Base-by-base conservation (phyloP, 2,329 filamentous ascomycete species). In the Fusarium pseudoanthophilum region DNA sequence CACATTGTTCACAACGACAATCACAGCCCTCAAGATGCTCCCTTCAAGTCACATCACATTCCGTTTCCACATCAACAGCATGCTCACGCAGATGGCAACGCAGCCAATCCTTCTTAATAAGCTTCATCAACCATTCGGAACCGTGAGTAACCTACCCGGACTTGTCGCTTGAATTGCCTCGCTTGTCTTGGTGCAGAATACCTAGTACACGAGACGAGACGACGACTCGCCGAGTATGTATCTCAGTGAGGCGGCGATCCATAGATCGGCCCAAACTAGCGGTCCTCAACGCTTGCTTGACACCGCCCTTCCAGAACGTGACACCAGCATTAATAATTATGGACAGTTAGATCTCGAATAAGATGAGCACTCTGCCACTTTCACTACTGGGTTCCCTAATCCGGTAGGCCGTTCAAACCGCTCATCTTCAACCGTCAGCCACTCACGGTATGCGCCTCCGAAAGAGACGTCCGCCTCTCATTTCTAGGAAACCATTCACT, bases 301-400 rank as follows among this genome's bases (percentile, higher is more conserved):
- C 60, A 74, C 71, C 72, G 60, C 72, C 72, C 72, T 74, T 74
- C 72, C 69, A 75, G 68, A 74, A 74, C 68, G 58, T 57, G 59
- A 59, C 65, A 53, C 28, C 45, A 45, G 39, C 45, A 45, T 30
- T 51, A 24, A 30, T 30, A 48, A 24, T 24, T 34, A 24, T 39
- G 37, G 37, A 39, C 48, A 51, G 48, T 32, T 28, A 40, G 58
- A 36, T 60, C 37, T 60, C 28, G 28, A 60, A 42, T 56, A 56
- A 60, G 30, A 46, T 60, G 55, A 58, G 24, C 16, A 42, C 30
- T 36, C 51, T 30, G 55, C 42, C 49, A 42, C 37, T 39, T 42
- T 56, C 52, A 66, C 34, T 61, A 26, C 28, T 64, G 64, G 64
- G 49, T 68, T 64, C 43, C 63, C 71, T 48, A 71, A 64, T 74